phyloP scores from a whole-genome alignment of 805 yeast species.

The Sungouiozyma ichnusensis region DNA sequence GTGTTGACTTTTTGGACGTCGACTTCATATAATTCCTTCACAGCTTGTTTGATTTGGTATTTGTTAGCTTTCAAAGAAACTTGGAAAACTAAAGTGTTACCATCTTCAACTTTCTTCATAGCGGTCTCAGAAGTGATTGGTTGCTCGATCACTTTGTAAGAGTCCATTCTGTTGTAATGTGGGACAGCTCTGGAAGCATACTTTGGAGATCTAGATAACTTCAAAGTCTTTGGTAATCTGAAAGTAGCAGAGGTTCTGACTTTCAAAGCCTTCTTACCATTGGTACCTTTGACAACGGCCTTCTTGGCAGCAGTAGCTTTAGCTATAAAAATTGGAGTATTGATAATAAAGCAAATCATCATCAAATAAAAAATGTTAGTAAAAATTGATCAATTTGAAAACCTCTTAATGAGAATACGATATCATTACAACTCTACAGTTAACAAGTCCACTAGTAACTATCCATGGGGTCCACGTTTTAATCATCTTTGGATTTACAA shows the following conservation, averaged over 20 bases:
- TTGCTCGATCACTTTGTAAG: conserved; percentile 84
- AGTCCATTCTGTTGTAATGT: conserved; percentile 94
- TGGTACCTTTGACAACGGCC: conserved; percentile 96
- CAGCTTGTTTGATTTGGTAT: conserved; percentile 96
- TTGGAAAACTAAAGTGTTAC: conserved; percentile 98
- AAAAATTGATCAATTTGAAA: neutral
- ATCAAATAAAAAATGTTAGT: neutral
- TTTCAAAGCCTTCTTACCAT: conserved; percentile 81
- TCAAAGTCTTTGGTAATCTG: conserved; percentile 96
- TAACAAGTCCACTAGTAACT: neutral
- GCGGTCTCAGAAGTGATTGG: conserved; percentile 98
- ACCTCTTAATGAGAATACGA: conserved; percentile 3
- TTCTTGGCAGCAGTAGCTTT: conserved; percentile 98
- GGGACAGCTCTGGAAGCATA: conserved; percentile 94
- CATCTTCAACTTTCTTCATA: conserved; percentile 98
- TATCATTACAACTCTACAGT: neutral
- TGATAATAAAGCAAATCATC: neutral
- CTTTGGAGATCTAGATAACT: conserved; percentile 88
- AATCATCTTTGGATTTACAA: no score
- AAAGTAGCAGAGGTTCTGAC: conserved; percentile 92
- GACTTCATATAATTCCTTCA: conserved; percentile 95
- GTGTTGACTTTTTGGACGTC: conserved; percentile 93
- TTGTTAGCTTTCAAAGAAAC: conserved; percentile 97
- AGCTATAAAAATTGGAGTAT: conserved; percentile 14
- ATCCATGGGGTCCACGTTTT: no score